A percentile compares a stretch with the other conserved stretches of the same genome.
Evolutionary conservation across 2,329 filamentous ascomycete genomes (phyloP).

Genomic region (Colletotrichum godetiae): DNA sequence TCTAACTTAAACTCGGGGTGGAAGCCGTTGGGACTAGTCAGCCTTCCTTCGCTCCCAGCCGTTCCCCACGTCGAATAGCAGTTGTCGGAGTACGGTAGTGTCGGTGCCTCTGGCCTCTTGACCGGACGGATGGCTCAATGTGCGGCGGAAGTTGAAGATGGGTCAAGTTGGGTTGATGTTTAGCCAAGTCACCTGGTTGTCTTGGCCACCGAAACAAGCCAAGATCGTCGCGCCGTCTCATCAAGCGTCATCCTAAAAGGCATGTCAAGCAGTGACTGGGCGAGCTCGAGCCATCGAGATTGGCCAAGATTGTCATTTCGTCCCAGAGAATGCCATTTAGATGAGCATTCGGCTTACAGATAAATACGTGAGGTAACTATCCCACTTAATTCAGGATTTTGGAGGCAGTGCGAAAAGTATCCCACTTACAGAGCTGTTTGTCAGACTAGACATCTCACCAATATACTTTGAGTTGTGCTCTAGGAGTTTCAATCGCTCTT

Average conservation of each 20-base stretch:
- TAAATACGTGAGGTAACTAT: not conserved
- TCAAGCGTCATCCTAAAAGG: not conserved
- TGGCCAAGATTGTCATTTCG: not conserved
- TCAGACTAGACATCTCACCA: not conserved
- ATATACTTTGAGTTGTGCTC: not conserved
- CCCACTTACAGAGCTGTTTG: not conserved
- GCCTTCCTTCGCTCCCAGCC: not conserved
- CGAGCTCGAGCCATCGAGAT: not conserved
- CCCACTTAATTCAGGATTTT: not conserved
- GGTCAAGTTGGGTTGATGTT: not conserved
- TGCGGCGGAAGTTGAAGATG: not conserved
- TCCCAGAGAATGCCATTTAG: not conserved
- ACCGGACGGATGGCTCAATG: not conserved
- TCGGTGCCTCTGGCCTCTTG: not conserved
- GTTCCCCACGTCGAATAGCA: not conserved
- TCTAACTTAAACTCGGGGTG: slow-evolving; percentile 7
- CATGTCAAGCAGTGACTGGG: not conserved
- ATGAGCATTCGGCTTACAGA: not conserved
- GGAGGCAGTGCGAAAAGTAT: not conserved
- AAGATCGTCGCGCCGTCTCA: not conserved
- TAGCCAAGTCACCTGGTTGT: not conserved
- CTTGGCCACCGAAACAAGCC: not conserved
- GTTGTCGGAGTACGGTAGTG: not conserved
- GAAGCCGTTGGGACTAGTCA: not conserved
- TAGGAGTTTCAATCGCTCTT: not conserved